Evolutionary conservation across 192 early-diverging fungal genomes (phyloP).

Genomic region (Mortierella claussenii): DNA sequence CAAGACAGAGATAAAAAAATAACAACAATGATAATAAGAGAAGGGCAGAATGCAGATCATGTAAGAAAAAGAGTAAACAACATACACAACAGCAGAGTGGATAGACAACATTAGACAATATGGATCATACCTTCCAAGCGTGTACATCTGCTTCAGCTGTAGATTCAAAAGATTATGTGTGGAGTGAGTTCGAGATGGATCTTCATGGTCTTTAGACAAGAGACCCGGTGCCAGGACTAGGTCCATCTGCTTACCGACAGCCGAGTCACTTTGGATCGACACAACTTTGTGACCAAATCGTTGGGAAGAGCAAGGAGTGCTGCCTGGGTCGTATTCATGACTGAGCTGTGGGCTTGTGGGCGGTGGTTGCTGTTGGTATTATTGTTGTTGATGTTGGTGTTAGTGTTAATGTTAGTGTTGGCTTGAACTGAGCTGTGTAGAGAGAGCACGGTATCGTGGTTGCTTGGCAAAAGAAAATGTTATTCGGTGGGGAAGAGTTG

Average conservation of each 20-base stretch:
- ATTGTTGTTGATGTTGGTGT: too few relatives aligned
- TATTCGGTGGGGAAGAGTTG: too few relatives aligned
- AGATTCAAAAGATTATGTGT: background rate
- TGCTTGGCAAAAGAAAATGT: too few relatives aligned
- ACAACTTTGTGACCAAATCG: constrained; percentile 40
- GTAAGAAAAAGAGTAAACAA: background rate
- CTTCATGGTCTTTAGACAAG: background rate
- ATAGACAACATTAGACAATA: background rate
- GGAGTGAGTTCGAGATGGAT: too few relatives aligned
- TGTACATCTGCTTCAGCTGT: constrained; percentile 52
- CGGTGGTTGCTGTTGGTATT: too few relatives aligned
- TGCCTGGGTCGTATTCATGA: constrained; percentile 40
- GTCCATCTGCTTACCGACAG: constrained; percentile 29
- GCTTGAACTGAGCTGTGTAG: too few relatives aligned
- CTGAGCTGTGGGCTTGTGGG: background rate
- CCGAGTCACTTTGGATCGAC: constrained; percentile 46
- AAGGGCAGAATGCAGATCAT: background rate
- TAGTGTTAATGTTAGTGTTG: too few relatives aligned
- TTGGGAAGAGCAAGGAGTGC: constrained; percentile 41
- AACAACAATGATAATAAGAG: background rate
- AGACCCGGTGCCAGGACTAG: background rate
- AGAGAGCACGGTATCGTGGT: too few relatives aligned
- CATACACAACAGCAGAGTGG: background rate
- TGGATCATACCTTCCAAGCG: constrained; percentile 41
- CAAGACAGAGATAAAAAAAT: background rate